Evolutionary conservation across 2,329 filamentous ascomycete species (phyloP).

Genomic region (Zarea fungicola): DNA sequence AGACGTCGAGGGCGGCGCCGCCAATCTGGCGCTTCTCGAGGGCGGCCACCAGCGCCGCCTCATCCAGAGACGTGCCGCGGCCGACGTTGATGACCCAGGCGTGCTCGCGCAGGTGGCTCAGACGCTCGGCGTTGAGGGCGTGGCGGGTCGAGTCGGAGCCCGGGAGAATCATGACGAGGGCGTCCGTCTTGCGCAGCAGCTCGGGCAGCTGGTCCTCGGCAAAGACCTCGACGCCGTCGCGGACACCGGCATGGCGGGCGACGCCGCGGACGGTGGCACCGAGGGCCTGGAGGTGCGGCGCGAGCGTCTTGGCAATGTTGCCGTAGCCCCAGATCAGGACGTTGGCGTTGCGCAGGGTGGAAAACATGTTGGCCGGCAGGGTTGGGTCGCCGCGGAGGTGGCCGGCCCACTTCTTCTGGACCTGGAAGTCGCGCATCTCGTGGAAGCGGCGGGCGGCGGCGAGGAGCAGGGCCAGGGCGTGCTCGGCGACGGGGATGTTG

Average conservation of each 20-base stretch:
- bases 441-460: slow-evolving; percentile 51
- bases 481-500: slow-evolving; percentile 61
- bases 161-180: slow-evolving; percentile 63
- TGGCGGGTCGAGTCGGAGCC: slow-evolving; percentile 52
- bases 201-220: slow-evolving; percentile 47
- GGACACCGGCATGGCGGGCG: slow-evolving; percentile 50
- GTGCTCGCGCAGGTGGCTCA: slow-evolving; percentile 51
- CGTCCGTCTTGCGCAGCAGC: slow-evolving; percentile 53
- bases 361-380: slow-evolving; percentile 53
- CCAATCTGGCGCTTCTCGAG: slow-evolving; percentile 39
- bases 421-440: slow-evolving; percentile 59
- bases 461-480: slow-evolving; percentile 54
- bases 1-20: slow-evolving; percentile 47
- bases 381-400: slow-evolving; percentile 52
- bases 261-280: slow-evolving; percentile 56
- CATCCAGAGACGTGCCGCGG: slow-evolving; percentile 43
- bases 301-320: slow-evolving; percentile 58
- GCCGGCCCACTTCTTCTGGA: slow-evolving; percentile 50
- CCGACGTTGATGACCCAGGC: slow-evolving; percentile 52
- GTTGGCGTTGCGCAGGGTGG: slow-evolving; percentile 52
- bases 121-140: slow-evolving; percentile 48
- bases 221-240: slow-evolving; percentile 54
- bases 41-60: slow-evolving; percentile 42
- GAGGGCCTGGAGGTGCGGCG: slow-evolving; percentile 47
- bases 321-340: slow-evolving; percentile 61